Evolutionary conservation across 2,329 filamentous ascomycete species (phyloP).

Genomic region (Colletotrichum navitas): DNA sequence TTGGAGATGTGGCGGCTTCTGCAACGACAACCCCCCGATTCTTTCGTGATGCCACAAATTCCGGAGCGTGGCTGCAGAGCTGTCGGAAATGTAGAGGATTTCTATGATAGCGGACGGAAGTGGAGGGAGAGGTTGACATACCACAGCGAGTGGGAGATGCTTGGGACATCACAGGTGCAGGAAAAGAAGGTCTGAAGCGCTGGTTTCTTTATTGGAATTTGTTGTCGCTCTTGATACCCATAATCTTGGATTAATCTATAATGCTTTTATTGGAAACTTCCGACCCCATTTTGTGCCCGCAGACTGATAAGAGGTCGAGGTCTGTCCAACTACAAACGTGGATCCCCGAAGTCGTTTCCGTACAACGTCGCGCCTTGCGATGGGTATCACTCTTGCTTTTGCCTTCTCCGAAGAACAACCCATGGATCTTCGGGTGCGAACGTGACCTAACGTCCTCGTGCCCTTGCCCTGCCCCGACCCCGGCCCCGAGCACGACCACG

Average conservation of each 20-base stretch:
- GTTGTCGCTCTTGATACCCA: constrained; percentile 35
- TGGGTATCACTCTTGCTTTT: constrained; percentile 32
- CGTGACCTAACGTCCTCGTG: constrained; percentile 22
- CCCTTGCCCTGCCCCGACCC: constrained; percentile 44
- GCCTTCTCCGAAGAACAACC: constrained; percentile 4
- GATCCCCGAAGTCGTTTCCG: neutral
- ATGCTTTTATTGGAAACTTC: neutral
- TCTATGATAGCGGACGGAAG: constrained; percentile 52
- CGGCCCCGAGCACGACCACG: constrained; percentile 54
- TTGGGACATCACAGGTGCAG: constrained; percentile 24
- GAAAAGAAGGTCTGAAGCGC: constrained; percentile 17
- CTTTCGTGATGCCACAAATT: constrained; percentile 49
- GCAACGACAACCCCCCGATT: constrained; percentile 53
- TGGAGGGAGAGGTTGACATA: constrained; percentile 57
- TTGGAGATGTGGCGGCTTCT: constrained; percentile 60
- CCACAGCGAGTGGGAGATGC: constrained; percentile 59
- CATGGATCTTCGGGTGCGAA: neutral
- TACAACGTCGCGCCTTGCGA: constrained; percentile 25
- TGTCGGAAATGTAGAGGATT: constrained; percentile 51
- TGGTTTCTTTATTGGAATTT: neutral
- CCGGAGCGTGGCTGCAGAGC: constrained; percentile 48
- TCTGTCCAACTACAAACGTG: neutral
- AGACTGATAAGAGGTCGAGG: neutral
- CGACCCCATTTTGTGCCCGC: neutral
- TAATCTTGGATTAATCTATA: constrained; percentile 18